Conservation (phyloP, 2,329 filamentous ascomycete species). For the Fusarium heterosporum region DNA sequence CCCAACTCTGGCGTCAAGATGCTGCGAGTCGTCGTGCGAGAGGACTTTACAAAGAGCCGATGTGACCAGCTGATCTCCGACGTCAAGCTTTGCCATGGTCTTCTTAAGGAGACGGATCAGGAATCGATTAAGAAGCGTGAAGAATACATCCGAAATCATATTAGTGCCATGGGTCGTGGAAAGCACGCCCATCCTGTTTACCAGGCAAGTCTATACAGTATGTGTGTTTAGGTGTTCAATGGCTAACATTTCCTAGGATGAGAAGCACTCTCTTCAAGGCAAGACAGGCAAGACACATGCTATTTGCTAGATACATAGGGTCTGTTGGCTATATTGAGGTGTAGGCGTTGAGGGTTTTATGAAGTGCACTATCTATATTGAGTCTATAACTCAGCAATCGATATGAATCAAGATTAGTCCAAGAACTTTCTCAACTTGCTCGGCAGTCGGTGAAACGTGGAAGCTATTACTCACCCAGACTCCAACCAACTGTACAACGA, state of each 20-base stretch:
- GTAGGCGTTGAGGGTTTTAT: constrained; percentile 41
- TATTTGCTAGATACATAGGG: constrained; percentile 70
- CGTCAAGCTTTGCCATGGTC: constrained; percentile 79
- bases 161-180: constrained; percentile 63
- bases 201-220: constrained; percentile 54
- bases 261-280: constrained; percentile 88
- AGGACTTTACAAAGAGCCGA: constrained; percentile 86
- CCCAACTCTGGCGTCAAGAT: constrained; percentile 89
- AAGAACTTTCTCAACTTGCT: neutral
- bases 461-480: too few species aligned
- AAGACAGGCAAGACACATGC: constrained; percentile 92
- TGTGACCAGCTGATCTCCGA: constrained; percentile 84
- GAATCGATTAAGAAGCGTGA: constrained; percentile 76
- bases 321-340: constrained; percentile 13
- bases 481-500: too few species aligned
- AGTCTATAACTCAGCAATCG: constrained; percentile 30
- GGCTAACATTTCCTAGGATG: constrained; percentile 61
- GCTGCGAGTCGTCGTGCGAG: constrained; percentile 90
- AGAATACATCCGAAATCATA: constrained; percentile 70
- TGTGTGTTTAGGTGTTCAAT: neutral
- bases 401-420: neutral
- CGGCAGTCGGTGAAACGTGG: too few species aligned
- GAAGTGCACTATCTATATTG: constrained; percentile 20
- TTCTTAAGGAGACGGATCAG: constrained; percentile 79
- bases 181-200: constrained; percentile 63